Percentiles rank a stretch among this genome's conserved stretches.
Conservation (phyloP, 2,329 filamentous ascomycete species). For the Epichloe scottii region DNA sequence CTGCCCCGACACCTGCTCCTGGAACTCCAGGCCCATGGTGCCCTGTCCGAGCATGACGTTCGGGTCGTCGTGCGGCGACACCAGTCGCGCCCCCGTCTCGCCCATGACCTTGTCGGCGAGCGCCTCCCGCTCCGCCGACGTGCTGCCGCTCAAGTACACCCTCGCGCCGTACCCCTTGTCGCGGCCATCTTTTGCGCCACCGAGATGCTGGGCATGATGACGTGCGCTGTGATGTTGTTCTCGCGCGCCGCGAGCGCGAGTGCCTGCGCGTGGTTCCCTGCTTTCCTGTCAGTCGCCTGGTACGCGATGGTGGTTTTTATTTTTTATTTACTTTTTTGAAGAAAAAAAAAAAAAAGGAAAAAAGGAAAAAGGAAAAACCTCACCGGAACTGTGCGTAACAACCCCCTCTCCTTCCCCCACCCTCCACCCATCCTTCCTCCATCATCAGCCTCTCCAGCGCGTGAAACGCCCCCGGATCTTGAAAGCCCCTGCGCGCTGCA, state of each 20-base stretch:
- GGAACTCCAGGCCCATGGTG: constrained; percentile 74
- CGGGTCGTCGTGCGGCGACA: constrained; percentile 87
- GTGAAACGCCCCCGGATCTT: constrained; percentile 89
- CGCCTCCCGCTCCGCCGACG: constrained; percentile 67
- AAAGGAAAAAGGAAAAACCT: constrained; percentile 5
- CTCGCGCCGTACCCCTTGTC: constrained; percentile 64
- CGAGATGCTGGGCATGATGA: constrained; percentile 85
- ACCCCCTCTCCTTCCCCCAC: constrained; percentile 55
- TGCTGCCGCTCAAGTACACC: constrained; percentile 73
- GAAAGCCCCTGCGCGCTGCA: constrained; percentile 84
- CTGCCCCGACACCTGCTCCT: constrained; percentile 58
- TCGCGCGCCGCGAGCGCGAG: constrained; percentile 72
- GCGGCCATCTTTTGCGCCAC: constrained; percentile 79
- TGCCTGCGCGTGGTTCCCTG: constrained; percentile 91
- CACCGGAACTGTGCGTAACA: constrained; percentile 82
- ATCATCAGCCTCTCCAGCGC: constrained; percentile 58
- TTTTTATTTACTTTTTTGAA: too few species aligned
- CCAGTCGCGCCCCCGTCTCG: constrained; percentile 61
- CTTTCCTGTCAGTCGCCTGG: background rate
- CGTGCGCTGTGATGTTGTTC: constrained; percentile 64
- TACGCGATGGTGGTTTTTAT: too few species aligned
- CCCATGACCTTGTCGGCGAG: constrained; percentile 56
- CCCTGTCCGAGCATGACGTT: constrained; percentile 89
- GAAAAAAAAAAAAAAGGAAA: background rate
- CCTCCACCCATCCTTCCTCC: constrained; percentile 48